Conservation (phyloP, 2,329 filamentous ascomycete species). For the Nannizziopsis barbatae region DNA sequence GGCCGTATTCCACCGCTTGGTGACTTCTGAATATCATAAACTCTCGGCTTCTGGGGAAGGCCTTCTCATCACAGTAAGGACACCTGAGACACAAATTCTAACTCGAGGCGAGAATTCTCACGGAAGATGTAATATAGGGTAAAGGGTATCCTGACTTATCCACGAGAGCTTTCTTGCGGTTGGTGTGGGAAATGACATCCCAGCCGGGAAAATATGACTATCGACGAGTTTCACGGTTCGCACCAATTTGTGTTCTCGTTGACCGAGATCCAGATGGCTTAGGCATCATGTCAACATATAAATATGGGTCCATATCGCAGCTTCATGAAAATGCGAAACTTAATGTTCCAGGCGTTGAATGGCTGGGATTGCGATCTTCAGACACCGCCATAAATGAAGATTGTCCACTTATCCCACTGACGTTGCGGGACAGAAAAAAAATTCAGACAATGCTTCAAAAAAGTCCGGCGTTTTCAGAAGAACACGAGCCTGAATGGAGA, state of each 20-base stretch:
- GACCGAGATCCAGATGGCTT: conserved; percentile 55
- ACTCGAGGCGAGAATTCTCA: background rate
- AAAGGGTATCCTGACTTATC: conserved; percentile 55
- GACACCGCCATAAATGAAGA: conserved; percentile 28
- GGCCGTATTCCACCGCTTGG: conserved; percentile 51
- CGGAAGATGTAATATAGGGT: conserved; percentile 33
- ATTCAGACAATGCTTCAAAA: conserved; percentile 43
- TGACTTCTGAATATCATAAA: conserved; percentile 39
- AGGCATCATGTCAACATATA: conserved; percentile 52
- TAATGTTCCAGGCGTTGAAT: conserved; percentile 40
- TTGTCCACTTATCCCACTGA: conserved; percentile 37
- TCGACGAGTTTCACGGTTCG: conserved; percentile 19
- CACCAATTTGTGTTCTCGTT: conserved; percentile 44
- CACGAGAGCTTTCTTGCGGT: conserved; percentile 44
- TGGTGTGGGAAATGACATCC: conserved; percentile 26
- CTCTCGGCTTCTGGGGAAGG: conserved; percentile 34
- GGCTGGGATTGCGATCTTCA: conserved; percentile 46
- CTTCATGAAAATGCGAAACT: conserved; percentile 42
- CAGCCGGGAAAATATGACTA: background rate
- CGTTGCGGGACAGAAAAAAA: conserved; percentile 44
- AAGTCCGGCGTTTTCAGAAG: conserved; percentile 33
- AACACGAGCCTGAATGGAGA: conserved; percentile 37
- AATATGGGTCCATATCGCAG: conserved; percentile 47
- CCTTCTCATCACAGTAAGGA: conserved; percentile 46
- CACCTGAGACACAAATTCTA: background rate